Base-by-base conservation (phyloP, 202 grass and related monocot species). In the Panicum virgatum region DNA sequence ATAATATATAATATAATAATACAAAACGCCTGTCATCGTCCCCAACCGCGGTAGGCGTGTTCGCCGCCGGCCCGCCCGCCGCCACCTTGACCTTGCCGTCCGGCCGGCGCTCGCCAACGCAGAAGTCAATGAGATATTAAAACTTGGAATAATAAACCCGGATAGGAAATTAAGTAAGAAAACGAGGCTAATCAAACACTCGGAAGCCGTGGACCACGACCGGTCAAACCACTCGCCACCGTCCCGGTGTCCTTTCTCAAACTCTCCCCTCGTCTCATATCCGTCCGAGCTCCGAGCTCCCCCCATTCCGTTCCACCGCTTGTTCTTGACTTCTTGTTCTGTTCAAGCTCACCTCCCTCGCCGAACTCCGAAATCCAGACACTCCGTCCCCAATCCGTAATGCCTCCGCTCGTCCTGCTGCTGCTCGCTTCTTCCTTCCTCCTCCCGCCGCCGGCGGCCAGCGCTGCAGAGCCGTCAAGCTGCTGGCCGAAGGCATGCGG, bases 401-500 rank as follows among this genome's bases (percentile, higher is more conserved):
- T 78, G 86, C 62, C 7, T 27, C 50, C n/a, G 2, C 25, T 42
- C 16, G 62, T 82, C 0, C 68, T 61, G 0, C 39, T 86, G 5
- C 30, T 82, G 1, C 3, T 34, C 57, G 38, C 64, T 54, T 34
- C 23, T 12, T 52, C 23, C 27, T 29, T 79, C 45, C 39, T 90
- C 38, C 32, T 20, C 12, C 2, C 13, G 29, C 22, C 30, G 11
- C 2, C 77, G 53, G 15, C 48, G 9, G 37, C 39, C 22, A 16
- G 0, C 48, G 50, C 74, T 0, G 14, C 45, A 20, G 1, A 27
- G 0, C 8, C 12, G 46, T 39, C 56, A 27, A 12, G 34, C 9
- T 90, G 87, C 76, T 45, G 47, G 51, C 91, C 81, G 1, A 87
- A 13, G 85, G 0, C 0, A 4, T 90, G 85, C 72, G 61, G 82